Base-by-base conservation (phyloP, 139 green algal species). In the Picochlorum sp. region DNA sequence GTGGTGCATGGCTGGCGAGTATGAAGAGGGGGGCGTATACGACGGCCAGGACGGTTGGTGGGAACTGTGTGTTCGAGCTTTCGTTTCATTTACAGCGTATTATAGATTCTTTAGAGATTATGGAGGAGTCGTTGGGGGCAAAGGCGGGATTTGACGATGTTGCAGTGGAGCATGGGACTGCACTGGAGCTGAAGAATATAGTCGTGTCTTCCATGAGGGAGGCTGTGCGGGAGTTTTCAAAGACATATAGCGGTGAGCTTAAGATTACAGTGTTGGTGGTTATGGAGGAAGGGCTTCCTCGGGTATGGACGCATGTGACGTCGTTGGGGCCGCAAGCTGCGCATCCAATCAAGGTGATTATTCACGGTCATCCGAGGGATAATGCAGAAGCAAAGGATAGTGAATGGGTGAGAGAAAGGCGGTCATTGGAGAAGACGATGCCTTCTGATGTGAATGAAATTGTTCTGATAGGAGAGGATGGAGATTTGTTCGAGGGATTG, bases 341-440 rank as follows among this genome's bases (percentile, higher is more conserved):
- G 30, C 68, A 62, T 20, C 81, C 81, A 2, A 73, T 84, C 37
- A 84, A 84, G 60, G 50, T 70, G 50, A 64, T 75, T 60, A 55
- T 79, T 37, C 74, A 65, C 5, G 82, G 82, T 11, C 30, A 68
- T 16, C 76, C 79, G 9, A 65, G 82, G 30, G 38, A 73, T 3
- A 84, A 87, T 49, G 80, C 82, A 14, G 47, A 60, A 10, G 80
- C 82, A 7, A 88, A 88, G 58, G 82, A 89, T 68, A 83, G 72
- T 28, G 80, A 84, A 62, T 89, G 82, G 82, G 77, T 85, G 54
- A 55, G 72, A 49, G 69, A 85, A 34, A 70, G 82, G 23, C 60
- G 65, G 58, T 66, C 59, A 4, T 66, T 83, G n/a, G 63, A 80
- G 52, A 55, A 47, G 1, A 31, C 26, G 8, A 73, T 77, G 49